These are phyloP conservation scores for Puccinia polysora DNA, from an alignment of 1,284 basidiomycete genomes.

Conservation along the genomic window DNA sequence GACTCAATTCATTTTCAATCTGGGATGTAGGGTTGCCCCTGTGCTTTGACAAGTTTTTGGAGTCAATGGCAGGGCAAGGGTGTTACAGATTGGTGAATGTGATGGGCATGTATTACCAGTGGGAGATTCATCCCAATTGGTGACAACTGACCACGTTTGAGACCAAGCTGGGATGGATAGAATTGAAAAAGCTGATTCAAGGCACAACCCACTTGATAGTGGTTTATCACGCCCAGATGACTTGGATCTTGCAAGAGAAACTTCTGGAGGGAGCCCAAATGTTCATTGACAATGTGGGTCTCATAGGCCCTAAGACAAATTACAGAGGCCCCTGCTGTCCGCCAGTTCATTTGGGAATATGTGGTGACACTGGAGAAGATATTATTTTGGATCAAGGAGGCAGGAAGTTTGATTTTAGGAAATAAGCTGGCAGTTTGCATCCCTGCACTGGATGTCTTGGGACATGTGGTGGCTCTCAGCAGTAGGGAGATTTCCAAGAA, in stretches of 20 bases:
- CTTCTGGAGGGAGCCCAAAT: neutral
- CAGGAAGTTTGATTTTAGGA: neutral
- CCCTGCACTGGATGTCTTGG: neutral
- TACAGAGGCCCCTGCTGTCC: neutral
- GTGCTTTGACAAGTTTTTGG: neutral
- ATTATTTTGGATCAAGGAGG: neutral
- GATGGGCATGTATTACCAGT: neutral
- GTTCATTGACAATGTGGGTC: neutral
- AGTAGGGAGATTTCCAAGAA: no score
- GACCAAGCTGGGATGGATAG: neutral
- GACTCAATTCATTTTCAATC: neutral
- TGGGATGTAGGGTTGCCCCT: neutral
- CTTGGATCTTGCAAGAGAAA: neutral
- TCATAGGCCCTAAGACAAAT: neutral
- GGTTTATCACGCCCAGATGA: neutral
- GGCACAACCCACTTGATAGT: neutral
- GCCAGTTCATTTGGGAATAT: conserved; percentile 7
- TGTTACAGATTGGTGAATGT: conserved; percentile 1
- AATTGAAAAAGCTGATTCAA: neutral
- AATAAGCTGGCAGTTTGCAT: neutral
- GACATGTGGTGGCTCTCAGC: no score
- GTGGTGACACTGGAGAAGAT: neutral
- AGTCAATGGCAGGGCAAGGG: neutral
- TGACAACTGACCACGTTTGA: neutral
- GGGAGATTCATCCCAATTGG: neutral